Conservation (phyloP, 805 yeast species). For the Candida caryicola region DNA sequence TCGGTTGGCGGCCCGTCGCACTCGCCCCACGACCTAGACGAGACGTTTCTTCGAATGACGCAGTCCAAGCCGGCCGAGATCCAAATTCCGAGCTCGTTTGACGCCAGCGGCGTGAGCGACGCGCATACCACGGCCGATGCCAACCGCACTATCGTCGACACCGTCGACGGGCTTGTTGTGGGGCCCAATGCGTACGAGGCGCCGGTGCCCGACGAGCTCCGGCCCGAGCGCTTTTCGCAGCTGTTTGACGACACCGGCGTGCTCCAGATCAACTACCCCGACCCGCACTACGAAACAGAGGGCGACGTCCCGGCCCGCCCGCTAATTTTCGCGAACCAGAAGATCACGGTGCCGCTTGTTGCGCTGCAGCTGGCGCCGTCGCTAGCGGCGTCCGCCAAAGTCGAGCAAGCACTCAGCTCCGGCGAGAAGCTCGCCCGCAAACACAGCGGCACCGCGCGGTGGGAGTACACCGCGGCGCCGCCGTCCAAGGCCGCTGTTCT, state of each 20-base stretch:
- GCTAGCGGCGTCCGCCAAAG: slow-evolving; percentile 7
- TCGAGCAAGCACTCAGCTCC: neutral
- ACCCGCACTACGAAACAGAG: slow-evolving; percentile 60
- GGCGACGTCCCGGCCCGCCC: slow-evolving; percentile 55
- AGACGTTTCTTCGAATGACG: slow-evolving; percentile 17
- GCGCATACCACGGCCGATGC: neutral
- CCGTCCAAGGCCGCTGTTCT: slow-evolving; percentile 45
- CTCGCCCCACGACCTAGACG: slow-evolving; percentile 16
- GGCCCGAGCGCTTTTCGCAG: slow-evolving; percentile 13
- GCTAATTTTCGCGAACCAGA: slow-evolving; percentile 65
- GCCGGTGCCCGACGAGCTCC: slow-evolving; percentile 16
- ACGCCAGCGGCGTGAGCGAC: neutral
- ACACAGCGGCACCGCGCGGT: slow-evolving; percentile 8
- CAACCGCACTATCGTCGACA: neutral
- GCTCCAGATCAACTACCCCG: slow-evolving; percentile 52
- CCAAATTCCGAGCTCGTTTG: slow-evolving; percentile 17
- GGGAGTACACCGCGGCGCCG: slow-evolving; percentile 49
- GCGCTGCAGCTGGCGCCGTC: slow-evolving; percentile 24
- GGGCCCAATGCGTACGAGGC: slow-evolving; percentile 19
- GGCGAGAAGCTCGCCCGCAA: neutral
- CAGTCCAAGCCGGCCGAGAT: slow-evolving; percentile 14
- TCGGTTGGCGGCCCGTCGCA: slow-evolving; percentile 4
- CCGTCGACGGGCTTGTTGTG: neutral
- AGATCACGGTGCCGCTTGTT: slow-evolving; percentile 42
- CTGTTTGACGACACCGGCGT: slow-evolving; percentile 44